Base-by-base conservation (phyloP, 2,329 filamentous ascomycete genomes). In the Aureobasidium uvarum region DNA sequence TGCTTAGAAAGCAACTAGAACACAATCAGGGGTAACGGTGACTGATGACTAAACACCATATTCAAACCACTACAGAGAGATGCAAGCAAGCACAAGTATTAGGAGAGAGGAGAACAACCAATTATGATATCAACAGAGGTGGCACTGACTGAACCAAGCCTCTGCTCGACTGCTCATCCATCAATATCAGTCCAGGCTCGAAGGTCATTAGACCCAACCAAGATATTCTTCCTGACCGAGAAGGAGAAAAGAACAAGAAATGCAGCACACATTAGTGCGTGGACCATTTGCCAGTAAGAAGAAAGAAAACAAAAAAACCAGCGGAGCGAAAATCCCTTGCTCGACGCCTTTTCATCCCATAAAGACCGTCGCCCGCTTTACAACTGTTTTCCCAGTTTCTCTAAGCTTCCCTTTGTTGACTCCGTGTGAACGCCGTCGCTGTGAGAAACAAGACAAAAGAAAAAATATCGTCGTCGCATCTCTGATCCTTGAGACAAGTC, bases 301-400 rank as follows among this genome's bases (percentile, higher is more conserved):
- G n/a, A 14, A 39, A 25, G 6, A 55, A 38, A 45, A 43, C 16
- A 23, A 20, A 58, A 58, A 33, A 13, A 10, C 25, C 33, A 58
- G 55, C 55, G 55, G 55, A 58, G 55, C 55, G 36, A 28, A 55
- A 55, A 58, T 13, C 39, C 54, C 54, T 28, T 56, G 54, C 55
- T 58, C 55, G 41, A 58, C 55, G 55, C 55, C 55, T n/a, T 43
- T 36, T 36, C 38, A 58, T 33, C 38, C 55, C 55, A 55, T 39
- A 18, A 55, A 51, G 16, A 25, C 39, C 41, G 41, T 25, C 48
- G 25, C 51, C 51, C 51, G 1, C 41, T 41, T 38, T 54, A 38
- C 52, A 41, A 55, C 52, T 41, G 52, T 55, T 41, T 41, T 41
- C 39, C 33, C 38, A 58, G 39, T 46, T 45, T 58, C 39, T 58